phyloP scores from a whole-genome alignment of 768 basidiomycete genomes.

The Gloeophyllum trabeum region DNA sequence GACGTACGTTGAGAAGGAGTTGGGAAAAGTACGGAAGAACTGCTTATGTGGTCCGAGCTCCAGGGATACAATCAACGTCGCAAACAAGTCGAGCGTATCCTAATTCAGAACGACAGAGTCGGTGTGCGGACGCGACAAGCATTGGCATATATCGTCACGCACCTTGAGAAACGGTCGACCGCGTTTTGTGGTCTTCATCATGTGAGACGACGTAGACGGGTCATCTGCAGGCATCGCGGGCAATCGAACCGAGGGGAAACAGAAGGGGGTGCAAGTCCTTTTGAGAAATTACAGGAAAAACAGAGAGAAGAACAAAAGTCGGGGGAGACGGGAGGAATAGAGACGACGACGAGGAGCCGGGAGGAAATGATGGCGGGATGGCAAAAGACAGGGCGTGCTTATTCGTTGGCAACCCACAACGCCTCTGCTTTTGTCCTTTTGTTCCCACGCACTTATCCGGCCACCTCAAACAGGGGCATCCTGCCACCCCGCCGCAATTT shows the following conservation, averaged over 20 bases:
- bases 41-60: conserved; percentile 84
- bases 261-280: conserved; percentile 14
- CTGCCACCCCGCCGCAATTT: background rate
- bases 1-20: conserved; percentile 91
- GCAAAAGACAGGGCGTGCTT: conserved; percentile 3
- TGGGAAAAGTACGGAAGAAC: conserved; percentile 90
- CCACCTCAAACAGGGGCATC: conserved; percentile 1
- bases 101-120: conserved; percentile 21
- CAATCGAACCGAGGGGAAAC: conserved; percentile 16
- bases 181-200: conserved; percentile 98
- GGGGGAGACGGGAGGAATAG: conserved; percentile 16
- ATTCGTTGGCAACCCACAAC: conserved; percentile 4
- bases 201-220: conserved; percentile 68
- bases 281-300: conserved; percentile 14
- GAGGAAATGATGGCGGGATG: conserved; percentile 2
- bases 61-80: conserved; percentile 90
- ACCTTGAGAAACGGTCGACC: conserved; percentile 93
- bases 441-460: background rate
- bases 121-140: background rate
- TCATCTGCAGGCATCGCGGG: conserved; percentile 24
- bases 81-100: conserved; percentile 98
- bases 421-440: background rate
- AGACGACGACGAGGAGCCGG: conserved; percentile 6
- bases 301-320: conserved; percentile 20
- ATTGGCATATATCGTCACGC: conserved; percentile 4